Evolutionary conservation across 2,329 filamentous ascomycete genomes (phyloP).

Genomic region (Neocatenulostroma microsporum): DNA sequence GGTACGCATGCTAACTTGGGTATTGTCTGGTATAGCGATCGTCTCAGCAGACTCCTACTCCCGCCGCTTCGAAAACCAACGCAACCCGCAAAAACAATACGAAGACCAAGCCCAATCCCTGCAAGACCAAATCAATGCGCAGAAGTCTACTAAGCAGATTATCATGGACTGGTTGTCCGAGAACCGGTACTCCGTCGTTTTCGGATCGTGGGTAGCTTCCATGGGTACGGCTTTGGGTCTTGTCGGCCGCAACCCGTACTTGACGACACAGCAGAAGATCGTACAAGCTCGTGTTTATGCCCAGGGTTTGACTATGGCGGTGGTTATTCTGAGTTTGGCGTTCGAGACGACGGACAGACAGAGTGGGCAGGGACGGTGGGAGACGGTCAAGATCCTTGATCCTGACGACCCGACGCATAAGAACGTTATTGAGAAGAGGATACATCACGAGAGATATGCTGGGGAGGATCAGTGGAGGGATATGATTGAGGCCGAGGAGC

Average conservation of each 20-base stretch:
- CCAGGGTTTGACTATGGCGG: conserved; percentile 77
- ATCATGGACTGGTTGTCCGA: conserved; percentile 65
- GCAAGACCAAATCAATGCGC: conserved; percentile 45
- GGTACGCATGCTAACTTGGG: no score
- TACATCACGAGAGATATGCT: conserved; percentile 79
- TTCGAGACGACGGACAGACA: conserved; percentile 76
- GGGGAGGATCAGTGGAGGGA: conserved; percentile 93
- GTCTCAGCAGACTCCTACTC: conserved; percentile 71
- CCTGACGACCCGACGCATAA: conserved; percentile 76
- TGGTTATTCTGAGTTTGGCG: conserved; percentile 71
- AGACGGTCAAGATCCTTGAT: conserved; percentile 74
- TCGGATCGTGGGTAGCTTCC: conserved; percentile 69
- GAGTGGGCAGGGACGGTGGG: conserved; percentile 68
- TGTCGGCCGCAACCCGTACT: conserved; percentile 68
- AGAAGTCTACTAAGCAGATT: conserved; percentile 52
- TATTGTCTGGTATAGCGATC: conserved; percentile 47
- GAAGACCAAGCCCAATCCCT: conserved; percentile 55
- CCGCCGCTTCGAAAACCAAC: conserved; percentile 60
- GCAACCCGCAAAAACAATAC: conserved; percentile 62
- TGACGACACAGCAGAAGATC: conserved; percentile 73
- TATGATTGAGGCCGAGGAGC: conserved; percentile 76
- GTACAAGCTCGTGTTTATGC: conserved; percentile 94
- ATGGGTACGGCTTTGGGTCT: conserved; percentile 68
- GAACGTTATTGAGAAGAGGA: conserved; percentile 74
- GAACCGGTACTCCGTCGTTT: conserved; percentile 82